Evolutionary conservation across 1,139 yeast genomes (phyloP), one percentile per base, ranked within the genome.

Genomic region (Blastobotrys illinoisensis): DNA sequence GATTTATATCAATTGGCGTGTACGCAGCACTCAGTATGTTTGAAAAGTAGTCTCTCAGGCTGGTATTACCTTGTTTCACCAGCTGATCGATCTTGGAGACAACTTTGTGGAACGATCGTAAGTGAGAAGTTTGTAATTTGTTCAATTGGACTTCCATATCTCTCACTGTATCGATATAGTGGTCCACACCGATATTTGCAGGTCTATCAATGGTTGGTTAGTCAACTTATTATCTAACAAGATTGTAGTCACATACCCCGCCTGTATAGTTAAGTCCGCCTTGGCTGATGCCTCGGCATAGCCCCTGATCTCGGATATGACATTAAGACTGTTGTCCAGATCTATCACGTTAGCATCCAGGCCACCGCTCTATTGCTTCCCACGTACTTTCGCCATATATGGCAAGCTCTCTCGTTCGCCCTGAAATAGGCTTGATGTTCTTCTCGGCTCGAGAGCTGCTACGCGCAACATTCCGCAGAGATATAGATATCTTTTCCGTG

Each of bases 391-490:
- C 67, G 63, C 84, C 84, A 60, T 81, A 78, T 1, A 75, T 69
- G 26, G 80, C 80, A 53, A 88, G 70, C 55, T 76, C 74, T 57
- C 80, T 81, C 48, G 88, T 87, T 56, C 82, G 81, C 16, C 78
- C 76, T 46, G 88, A 75, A 47, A 89, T 82, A 0, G 97, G 97
- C 54, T 81, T 78, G 63, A 89, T 82, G 28, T 85, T 78, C 47
- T 74, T 70, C 59, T 85, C 83, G 0, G 96, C 88, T 43, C 79
- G 78, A 46, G 77, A 71, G 3, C 95, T 80, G 51, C 82, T 81
- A 32, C 69, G 69, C 2, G 88, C 79, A 48, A 90, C 79, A 50
- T 73, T 76, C 48, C 70, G 71, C 44, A 90, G 72, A 0, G 89
- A 82, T 44, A 73, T 69, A 16, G 82, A 76, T 54, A 90, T 83